phyloP scores from a whole-genome alignment of 352 stramenopile species.

The Discostella stelligera region DNA sequence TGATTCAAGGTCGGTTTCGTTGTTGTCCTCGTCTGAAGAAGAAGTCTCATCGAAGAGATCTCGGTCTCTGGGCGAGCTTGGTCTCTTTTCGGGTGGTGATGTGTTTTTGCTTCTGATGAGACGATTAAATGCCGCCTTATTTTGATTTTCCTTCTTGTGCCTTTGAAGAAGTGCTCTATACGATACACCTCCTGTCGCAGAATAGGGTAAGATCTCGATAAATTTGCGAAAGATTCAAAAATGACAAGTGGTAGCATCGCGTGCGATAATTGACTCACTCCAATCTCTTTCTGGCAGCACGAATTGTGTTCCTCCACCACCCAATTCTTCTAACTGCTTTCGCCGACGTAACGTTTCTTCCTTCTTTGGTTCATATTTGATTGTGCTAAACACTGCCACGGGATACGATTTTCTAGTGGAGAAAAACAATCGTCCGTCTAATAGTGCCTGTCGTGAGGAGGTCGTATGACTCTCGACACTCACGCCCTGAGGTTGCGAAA shows the following conservation, averaged over 20 bases:
- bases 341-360: slow-evolving; percentile 64
- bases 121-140: slow-evolving; percentile 47
- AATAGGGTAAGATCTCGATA: slow-evolving; percentile 1
- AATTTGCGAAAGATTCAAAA: background rate
- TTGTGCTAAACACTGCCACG: slow-evolving; percentile 63
- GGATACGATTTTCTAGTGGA: slow-evolving; percentile 67
- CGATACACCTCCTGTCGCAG: slow-evolving; percentile 57
- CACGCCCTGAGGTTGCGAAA: background rate
- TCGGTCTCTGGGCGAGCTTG: slow-evolving; percentile 6
- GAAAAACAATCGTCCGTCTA: slow-evolving; percentile 77
- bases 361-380: slow-evolving; percentile 78
- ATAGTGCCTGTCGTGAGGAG: slow-evolving; percentile 37
- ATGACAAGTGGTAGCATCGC: background rate
- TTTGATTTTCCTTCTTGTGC: slow-evolving; percentile 36
- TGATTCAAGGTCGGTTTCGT: slow-evolving; percentile 41
- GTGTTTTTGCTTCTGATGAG: slow-evolving; percentile 17
- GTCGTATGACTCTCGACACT: slow-evolving; percentile 1
- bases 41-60: slow-evolving; percentile 18
- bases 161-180: slow-evolving; percentile 60
- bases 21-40: slow-evolving; percentile 33
- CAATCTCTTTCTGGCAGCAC: slow-evolving; percentile 76
- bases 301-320: slow-evolving; percentile 78
- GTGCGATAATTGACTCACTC: slow-evolving; percentile 38
- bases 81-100: slow-evolving; percentile 14
- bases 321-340: slow-evolving; percentile 77